A percentile compares a stretch with the other conserved stretches of the same genome.
These are phyloP conservation scores for Trichophyton verrucosum DNA, from an alignment of 2,329 filamentous ascomycete genomes.

Conservation along the genomic window DNA sequence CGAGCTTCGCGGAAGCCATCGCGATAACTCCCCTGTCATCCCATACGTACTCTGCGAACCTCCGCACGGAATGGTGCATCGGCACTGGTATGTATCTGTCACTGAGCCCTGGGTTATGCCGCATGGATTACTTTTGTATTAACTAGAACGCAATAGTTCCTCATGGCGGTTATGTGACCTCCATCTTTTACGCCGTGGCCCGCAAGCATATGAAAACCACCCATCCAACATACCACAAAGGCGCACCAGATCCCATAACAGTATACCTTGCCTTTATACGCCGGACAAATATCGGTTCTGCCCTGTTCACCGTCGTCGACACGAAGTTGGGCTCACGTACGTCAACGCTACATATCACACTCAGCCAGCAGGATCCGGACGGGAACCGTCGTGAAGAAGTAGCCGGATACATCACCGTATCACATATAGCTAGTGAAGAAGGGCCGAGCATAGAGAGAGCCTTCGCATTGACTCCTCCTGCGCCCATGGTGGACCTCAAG, in stretches of 20 bases:
- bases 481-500: conserved; percentile 17
- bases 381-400: conserved; percentile 44
- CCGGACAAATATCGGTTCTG: conserved; percentile 47
- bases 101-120: background rate
- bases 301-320: conserved; percentile 47
- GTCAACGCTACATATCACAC: conserved; percentile 50
- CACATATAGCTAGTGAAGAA: conserved; percentile 47
- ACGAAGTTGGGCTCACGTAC: conserved; percentile 53
- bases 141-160: conserved; percentile 40
- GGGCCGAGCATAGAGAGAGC: conserved; percentile 46
- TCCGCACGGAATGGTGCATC: conserved; percentile 52
- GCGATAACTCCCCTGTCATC: conserved; percentile 29
- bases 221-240: conserved; percentile 37
- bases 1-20: conserved; percentile 28
- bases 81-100: conserved; percentile 38
- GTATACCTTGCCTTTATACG: conserved; percentile 55
- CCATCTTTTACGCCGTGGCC: conserved; percentile 49
- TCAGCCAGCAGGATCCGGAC: conserved; percentile 32
- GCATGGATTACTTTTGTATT: background rate
- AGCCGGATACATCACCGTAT: conserved; percentile 52
- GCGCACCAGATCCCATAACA: conserved; percentile 46
- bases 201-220: conserved; percentile 49
- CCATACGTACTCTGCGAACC: conserved; percentile 46
- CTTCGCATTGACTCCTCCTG: conserved; percentile 34
- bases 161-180: conserved; percentile 58